Evolutionary conservation across 2,329 filamentous ascomycete species (phyloP).

Genomic region (Rutstroemia sp.): DNA sequence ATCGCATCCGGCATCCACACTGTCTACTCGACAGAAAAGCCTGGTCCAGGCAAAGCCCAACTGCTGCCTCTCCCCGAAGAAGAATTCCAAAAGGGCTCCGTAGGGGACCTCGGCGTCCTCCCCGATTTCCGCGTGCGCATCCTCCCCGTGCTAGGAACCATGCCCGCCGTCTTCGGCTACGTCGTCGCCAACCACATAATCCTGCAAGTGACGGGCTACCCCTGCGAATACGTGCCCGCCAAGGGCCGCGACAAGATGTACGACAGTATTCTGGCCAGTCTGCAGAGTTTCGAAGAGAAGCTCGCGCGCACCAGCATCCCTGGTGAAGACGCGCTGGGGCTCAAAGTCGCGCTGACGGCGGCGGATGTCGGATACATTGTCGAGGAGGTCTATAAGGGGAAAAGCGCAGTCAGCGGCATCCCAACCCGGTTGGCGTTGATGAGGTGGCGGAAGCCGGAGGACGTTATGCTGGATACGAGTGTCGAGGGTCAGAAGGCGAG

Average conservation of each 20-base stretch:
- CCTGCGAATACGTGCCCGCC: constrained; percentile 71
- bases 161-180: constrained; percentile 95
- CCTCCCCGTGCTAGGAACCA: constrained; percentile 86
- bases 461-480: constrained; percentile 50
- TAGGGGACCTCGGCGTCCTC: constrained; percentile 80
- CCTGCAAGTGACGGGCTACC: constrained; percentile 72
- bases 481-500: constrained; percentile 72
- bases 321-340: constrained; percentile 47
- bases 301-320: constrained; percentile 44
- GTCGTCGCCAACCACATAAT: constrained; percentile 90
- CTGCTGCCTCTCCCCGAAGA: constrained; percentile 81
- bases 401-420: constrained; percentile 76
- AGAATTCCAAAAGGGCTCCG: constrained; percentile 77
- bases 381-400: constrained; percentile 81
- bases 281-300: constrained; percentile 76
- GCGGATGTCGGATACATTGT: constrained; percentile 82
- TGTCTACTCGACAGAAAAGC: constrained; percentile 87
- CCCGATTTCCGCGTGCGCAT: constrained; percentile 95
- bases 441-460: constrained; percentile 64
- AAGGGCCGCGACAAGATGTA: constrained; percentile 91
- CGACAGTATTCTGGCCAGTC: constrained; percentile 66
- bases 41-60: constrained; percentile 83
- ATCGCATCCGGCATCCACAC: constrained; percentile 81
- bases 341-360: constrained; percentile 71
- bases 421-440: constrained; percentile 72